Conservation (phyloP, 2,329 filamentous ascomycete genomes). For the Gnomoniopsis smithogilvyi region DNA sequence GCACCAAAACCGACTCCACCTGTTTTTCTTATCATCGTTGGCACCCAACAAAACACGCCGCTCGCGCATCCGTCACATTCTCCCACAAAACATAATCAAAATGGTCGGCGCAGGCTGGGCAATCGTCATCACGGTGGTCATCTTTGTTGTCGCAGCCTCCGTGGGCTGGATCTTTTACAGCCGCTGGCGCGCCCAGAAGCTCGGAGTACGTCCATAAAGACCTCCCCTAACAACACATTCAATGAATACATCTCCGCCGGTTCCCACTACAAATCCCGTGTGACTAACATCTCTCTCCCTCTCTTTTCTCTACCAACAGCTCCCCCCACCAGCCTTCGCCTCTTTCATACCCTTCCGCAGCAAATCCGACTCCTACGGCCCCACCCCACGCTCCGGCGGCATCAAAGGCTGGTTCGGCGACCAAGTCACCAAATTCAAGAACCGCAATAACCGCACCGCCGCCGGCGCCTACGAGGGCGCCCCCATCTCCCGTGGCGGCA, state of each 20-base stretch:
- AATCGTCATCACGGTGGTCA: constrained; percentile 69
- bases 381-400: constrained; percentile 57
- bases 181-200: constrained; percentile 67
- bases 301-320: constrained; percentile 34
- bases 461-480: constrained; percentile 68
- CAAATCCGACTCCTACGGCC: constrained; percentile 40
- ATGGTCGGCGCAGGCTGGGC: constrained; percentile 62
- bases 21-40: background rate
- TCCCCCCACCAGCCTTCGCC: constrained; percentile 65
- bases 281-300: constrained; percentile 3
- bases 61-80: background rate
- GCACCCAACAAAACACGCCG: background rate
- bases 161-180: constrained; percentile 69
- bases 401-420: constrained; percentile 71
- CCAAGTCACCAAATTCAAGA: constrained; percentile 60
- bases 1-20: background rate
- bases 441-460: constrained; percentile 63
- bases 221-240: background rate
- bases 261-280: background rate
- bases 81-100: constrained; percentile 20
- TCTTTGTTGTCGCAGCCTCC: constrained; percentile 55
- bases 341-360: constrained; percentile 70
- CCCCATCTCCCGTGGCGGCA: constrained; percentile 34
- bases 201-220: constrained; percentile 57
- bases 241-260: background rate